Evolutionary conservation across 2,329 filamentous ascomycete genomes (phyloP), one percentile per base, ranked within the genome.

Genomic region (Meredithiella fracta): DNA sequence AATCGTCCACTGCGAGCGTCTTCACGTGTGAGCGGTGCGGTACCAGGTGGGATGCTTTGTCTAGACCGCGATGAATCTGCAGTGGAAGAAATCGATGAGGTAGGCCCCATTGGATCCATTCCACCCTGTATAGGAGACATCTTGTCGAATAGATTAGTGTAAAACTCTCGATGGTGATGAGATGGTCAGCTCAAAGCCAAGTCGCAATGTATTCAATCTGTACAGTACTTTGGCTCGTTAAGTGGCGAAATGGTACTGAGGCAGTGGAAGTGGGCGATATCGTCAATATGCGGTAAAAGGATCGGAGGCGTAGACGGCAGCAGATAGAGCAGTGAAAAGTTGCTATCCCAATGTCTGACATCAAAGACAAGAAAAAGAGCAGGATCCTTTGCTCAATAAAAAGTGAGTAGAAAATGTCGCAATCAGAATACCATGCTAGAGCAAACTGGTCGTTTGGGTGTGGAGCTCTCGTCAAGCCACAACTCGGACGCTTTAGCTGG

Each of bases 1-100:
- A 58, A 58, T 8, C 57, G 49, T 22, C 57, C 57, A 42, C 38
- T 25, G 22, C 53, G 53, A 34, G 49, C 47, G 26, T 58, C 53
- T 25, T 58, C 57, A 20, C 51, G 42, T 8, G 53, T 51, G 3
- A 54, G 37, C 15, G 47, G 26, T 11, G 53, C 22, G 20, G 44
- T 17, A n/a, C 40, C 20, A 15, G 49, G 42, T 42, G 37, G 23
- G 40, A 20, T 50, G 17, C 51, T 44, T 20, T 51, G 51, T 8
- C 52, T 51, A 14, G 22, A 23, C 23, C 47, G 56, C 11, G 51
- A 26, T 8, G 20, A 49, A 5, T 50, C 47, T 29, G 53, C n/a
- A 40, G 29, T 44, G 14, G 53, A 37, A 20, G 50, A n/a, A 4
- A 42, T 42, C 22, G 54, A 53, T 22, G 56, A 44, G 25, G 53